Percentiles rank a stretch among this genome's conserved stretches.
Conservation (phyloP, 495 filamentous ascomycete genomes). For the Talaromyces proteolyticus region DNA sequence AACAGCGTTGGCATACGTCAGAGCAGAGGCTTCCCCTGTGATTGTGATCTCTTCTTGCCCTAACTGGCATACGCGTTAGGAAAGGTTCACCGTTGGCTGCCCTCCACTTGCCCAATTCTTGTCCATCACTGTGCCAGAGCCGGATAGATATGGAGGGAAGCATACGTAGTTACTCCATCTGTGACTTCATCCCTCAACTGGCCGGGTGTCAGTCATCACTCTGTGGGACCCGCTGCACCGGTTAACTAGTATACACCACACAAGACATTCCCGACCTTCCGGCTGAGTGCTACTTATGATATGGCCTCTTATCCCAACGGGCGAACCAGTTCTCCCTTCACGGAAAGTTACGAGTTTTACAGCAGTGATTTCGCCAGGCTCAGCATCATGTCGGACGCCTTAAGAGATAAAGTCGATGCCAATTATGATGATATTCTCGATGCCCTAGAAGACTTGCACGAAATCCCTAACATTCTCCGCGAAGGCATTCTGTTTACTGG, state of each 20-base stretch:
- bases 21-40: neutral
- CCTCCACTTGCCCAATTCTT: neutral
- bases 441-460: slow-evolving; percentile 28
- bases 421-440: slow-evolving; percentile 11
- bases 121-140: no score
- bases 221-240: neutral
- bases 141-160: neutral
- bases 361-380: slow-evolving; percentile 4
- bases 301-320: neutral
- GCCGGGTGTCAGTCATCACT: no score
- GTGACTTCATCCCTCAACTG: neutral
- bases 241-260: neutral
- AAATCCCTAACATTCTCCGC: slow-evolving; percentile 34
- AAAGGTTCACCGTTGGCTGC: no score
- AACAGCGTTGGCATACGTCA: neutral
- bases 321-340: slow-evolving; percentile 3
- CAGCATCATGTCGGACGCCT: neutral
- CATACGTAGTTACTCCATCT: neutral
- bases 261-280: neutral
- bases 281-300: neutral
- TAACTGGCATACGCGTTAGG: no score
- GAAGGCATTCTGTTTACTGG: slow-evolving; percentile 36
- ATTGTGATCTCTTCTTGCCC: neutral
- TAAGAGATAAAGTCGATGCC: neutral
- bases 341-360: slow-evolving; percentile 6